Evolutionary conservation across 495 filamentous ascomycete genomes (phyloP), one percentile per base, ranked within the genome.

Genomic region (Durotheca rogersii): DNA sequence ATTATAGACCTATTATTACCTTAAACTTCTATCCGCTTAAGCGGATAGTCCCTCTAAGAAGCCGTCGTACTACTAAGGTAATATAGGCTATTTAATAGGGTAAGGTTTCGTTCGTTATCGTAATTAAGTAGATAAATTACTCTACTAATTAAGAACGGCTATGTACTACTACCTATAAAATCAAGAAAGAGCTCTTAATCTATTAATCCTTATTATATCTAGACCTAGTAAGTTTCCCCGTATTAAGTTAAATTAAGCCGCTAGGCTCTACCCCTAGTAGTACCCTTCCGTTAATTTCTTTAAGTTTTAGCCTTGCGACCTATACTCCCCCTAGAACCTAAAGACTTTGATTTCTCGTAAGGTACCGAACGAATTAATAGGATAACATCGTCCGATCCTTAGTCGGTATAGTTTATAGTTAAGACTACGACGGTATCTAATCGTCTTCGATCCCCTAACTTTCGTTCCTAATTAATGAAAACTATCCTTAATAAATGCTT

Each of bases 251-350:
- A 27, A 27, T 27, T 27, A 27, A 27, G 23, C 23, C 23, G 23
- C n/a, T 27, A 27, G 9, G 23, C 9, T 27, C 9, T 27, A 27
- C 9, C 23, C 23, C 9, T 27, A 27, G 9, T 27, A 27, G 9
- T 27, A 9, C 9, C 76, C 76, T 83, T 82, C 76, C 76, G 76
- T 81, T 76, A 81, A 82, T 81, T 76, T 81, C 77, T 82, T 27
- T 27, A 27, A 27, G 23, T 27, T 27, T 27, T 27, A 27, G 9
- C 9, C 9, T 27, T 27, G 23, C 9, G 23, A 27, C 9, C 9
- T n/a, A 27, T 27, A 27, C 9, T 27, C 23, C 23, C 23, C 23
- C 23, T 9, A 27, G 9, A 27, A 27, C 23, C 9, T 27, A 27
- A 27, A 27, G 9, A 27, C 9, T 27, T 27, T 27, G 9, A 27